phyloP scores from a whole-genome alignment of 2,329 filamentous ascomycete species.

The Botryotinia convoluta region DNA sequence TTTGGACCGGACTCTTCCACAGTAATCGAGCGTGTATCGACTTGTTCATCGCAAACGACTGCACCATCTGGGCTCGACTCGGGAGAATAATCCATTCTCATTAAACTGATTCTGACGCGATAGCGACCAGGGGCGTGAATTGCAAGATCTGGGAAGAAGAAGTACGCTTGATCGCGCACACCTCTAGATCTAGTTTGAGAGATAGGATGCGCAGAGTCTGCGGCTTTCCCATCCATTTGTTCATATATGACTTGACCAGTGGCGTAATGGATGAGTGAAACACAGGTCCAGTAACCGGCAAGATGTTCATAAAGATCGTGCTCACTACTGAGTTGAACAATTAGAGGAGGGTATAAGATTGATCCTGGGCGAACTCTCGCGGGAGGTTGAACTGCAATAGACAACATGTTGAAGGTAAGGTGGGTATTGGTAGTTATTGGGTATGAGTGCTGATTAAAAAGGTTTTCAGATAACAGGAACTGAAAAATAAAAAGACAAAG shows the following conservation, averaged over 20 bases:
- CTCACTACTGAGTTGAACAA: constrained; percentile 32
- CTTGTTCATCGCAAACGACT: constrained; percentile 30
- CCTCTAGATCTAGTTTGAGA: constrained; percentile 21
- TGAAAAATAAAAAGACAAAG: not conserved
- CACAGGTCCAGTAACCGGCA: constrained; percentile 33
- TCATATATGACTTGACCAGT: constrained; percentile 32
- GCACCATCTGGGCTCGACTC: constrained; percentile 28
- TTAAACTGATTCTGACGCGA: constrained; percentile 33
- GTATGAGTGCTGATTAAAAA: not conserved
- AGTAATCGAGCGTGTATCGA: constrained; percentile 33
- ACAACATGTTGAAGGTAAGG: constrained; percentile 12
- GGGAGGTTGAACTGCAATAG: constrained; percentile 35
- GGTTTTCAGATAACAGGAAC: not conserved
- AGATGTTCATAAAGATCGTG: constrained; percentile 33
- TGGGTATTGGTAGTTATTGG: not conserved
- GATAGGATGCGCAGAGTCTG: constrained; percentile 36
- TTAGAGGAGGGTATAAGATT: constrained; percentile 33
- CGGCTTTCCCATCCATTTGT: constrained; percentile 31
- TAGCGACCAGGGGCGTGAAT: constrained; percentile 35
- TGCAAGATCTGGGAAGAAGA: constrained; percentile 36
- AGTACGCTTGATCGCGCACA: constrained; percentile 33
- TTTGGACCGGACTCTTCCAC: constrained; percentile 29
- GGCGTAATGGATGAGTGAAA: constrained; percentile 33
- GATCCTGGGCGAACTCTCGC: constrained; percentile 29
- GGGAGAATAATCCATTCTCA: constrained; percentile 35